Conservation (phyloP, 352 stramenopile genomes). For the Thalassiosira exigua region DNA sequence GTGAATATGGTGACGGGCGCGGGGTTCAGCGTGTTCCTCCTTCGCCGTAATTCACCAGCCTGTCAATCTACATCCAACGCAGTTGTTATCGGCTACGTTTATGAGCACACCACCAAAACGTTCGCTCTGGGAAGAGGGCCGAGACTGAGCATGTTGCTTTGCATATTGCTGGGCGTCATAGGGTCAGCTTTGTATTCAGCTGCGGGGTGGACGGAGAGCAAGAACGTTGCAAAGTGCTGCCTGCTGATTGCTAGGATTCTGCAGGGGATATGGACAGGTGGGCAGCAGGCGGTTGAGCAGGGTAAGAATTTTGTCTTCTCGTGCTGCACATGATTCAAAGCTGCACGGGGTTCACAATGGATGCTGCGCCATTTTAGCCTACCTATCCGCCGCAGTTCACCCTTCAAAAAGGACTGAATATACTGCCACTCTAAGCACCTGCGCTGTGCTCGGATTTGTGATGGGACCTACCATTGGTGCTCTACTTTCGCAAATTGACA, state of each 20-base stretch:
- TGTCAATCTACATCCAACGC: no score
- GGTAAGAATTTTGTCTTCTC: conserved; percentile 39
- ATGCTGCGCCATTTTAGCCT: no score
- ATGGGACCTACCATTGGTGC: conserved; percentile 57
- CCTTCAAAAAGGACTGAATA: conserved; percentile 45
- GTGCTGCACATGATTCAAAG: no score
- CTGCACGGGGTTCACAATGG: no score
- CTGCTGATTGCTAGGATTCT: conserved; percentile 31
- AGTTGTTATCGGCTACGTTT: conserved; percentile 53
- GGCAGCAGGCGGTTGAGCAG: conserved; percentile 62
- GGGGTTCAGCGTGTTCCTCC: no score
- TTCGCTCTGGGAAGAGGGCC: conserved; percentile 40
- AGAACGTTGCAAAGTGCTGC: conserved; percentile 16
- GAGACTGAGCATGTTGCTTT: conserved; percentile 32
- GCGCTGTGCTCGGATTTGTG: conserved; percentile 62
- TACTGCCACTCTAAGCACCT: conserved; percentile 60
- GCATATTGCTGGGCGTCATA: conserved; percentile 29
- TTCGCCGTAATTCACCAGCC: no score
- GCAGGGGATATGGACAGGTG: conserved; percentile 62
- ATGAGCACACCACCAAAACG: conserved; percentile 37
- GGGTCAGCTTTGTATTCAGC: conserved; percentile 48
- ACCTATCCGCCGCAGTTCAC: conserved; percentile 39
- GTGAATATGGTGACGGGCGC: no score
- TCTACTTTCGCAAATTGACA: conserved; percentile 57
- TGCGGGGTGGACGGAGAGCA: conserved; percentile 36